phyloP scores from a whole-genome alignment of 192 early-diverging fungal genomes.

The Thamnidium elegans region DNA sequence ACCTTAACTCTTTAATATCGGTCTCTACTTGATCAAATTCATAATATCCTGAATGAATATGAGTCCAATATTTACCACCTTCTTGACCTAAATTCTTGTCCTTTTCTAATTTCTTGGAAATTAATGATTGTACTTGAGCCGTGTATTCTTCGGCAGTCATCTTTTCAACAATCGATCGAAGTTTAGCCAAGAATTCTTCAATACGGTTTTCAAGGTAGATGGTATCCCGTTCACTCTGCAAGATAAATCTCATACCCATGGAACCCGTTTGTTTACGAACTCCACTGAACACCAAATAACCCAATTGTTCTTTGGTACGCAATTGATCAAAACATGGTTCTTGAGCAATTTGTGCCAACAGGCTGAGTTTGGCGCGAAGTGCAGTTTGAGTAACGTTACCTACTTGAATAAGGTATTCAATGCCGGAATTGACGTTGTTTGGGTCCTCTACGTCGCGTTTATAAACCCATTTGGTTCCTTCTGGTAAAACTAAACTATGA shows the following conservation, averaged over 20 bases:
- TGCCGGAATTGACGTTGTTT: constrained; percentile 84
- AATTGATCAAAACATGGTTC: constrained; percentile 94
- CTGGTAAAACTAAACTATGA: constrained; percentile 54
- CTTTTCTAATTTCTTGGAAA: constrained; percentile 74
- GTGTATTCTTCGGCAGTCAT: constrained; percentile 74
- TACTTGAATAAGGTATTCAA: constrained; percentile 82
- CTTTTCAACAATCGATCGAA: constrained; percentile 49
- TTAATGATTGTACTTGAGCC: constrained; percentile 71
- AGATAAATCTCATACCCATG: constrained; percentile 74
- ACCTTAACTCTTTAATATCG: constrained; percentile 59
- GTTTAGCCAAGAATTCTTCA: constrained; percentile 67
- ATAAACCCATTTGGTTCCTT: constrained; percentile 46
- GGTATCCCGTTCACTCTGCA: constrained; percentile 87
- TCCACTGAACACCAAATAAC: constrained; percentile 75
- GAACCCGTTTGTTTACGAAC: constrained; percentile 71
- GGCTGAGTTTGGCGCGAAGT: constrained; percentile 62
- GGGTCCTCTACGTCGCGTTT: constrained; percentile 64
- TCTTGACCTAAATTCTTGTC: constrained; percentile 84
- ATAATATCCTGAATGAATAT: constrained; percentile 78
- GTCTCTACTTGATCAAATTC: constrained; percentile 74
- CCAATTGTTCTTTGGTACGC: constrained; percentile 87
- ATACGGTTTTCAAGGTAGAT: constrained; percentile 78
- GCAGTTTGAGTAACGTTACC: constrained; percentile 65
- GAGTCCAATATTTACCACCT: constrained; percentile 68
- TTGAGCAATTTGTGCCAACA: constrained; percentile 78